Percentiles rank a stretch among this genome's conserved stretches.
Conservation (phyloP, 139 green algal species). For the Penium margaritaceum region DNA sequence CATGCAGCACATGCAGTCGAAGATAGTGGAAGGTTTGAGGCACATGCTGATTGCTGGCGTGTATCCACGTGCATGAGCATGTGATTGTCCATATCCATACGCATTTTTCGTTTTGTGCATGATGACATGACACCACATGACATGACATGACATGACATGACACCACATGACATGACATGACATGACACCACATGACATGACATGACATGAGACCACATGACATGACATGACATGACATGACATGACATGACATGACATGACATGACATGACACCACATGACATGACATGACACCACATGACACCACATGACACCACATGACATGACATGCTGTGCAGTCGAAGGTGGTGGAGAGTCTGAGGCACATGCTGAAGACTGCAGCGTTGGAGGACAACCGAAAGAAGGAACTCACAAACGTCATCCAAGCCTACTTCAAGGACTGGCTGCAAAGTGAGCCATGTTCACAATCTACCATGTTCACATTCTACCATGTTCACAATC, state of each 20-base stretch:
- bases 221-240: neutral
- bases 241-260: too few species aligned
- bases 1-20: too few species aligned
- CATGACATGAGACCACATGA: too few species aligned
- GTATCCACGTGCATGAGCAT: constrained; percentile 57
- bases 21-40: constrained; percentile 62
- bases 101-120: constrained; percentile 79
- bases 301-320: too few species aligned
- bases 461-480: too few species aligned
- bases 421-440: constrained; percentile 79
- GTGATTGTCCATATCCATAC: constrained; percentile 66
- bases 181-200: too few species aligned
- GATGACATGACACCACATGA: constrained; percentile 39
- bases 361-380: constrained; percentile 50
- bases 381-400: constrained; percentile 59
- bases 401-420: constrained; percentile 68
- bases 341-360: constrained; percentile 64
- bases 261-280: too few species aligned
- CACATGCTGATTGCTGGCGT: constrained; percentile 50
- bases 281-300: too few species aligned
- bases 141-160: too few species aligned
- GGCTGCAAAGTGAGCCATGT: constrained; percentile 49
- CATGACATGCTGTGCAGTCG: too few species aligned
- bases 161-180: too few species aligned
- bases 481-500: too few species aligned